Evolutionary conservation across 108 stramenopile genomes (phyloP), one percentile per base, ranked within the genome.

Genomic region (Cyclotella kingstonii): DNA sequence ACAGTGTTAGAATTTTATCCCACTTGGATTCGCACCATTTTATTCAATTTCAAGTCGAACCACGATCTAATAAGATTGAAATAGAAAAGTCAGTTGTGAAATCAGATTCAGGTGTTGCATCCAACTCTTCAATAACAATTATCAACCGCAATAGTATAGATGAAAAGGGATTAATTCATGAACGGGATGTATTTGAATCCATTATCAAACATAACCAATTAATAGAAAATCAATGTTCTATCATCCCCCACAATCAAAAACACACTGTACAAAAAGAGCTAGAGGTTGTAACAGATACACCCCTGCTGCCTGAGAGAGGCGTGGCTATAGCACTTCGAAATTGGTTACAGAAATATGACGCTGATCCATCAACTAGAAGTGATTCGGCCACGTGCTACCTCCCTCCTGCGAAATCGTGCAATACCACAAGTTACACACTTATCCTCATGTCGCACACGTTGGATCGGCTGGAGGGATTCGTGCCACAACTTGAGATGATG

Each of bases 391-490:
- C 49, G n/a, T 77, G 76, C 36, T 62, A 77, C 41, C 40, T 75
- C 7, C 78, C 78, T n/a, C 78, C 78, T 5, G 11, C 62, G 21
- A 72, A 54, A 45, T 74, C 68, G 15, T 79, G 78, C 29, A 34
- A 79, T 22, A 38, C 48, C 0, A 56, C 73, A 56, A 79, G 60
- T 8, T 79, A 70, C 67, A 67, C 73, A 18, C 68, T 79, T 17
- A 64, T 79, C 17, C 63, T 79, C 38, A 79, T 79, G 78, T 69
- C 68, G 27, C 73, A 79, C 54, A 70, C 73, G 19, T 69, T 73
- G n/a, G 78, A 73, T 46, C 73, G 78, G 21, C 56, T 79, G n/a
- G 43, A 69, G 36, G 57, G 42, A 28, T 70, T 79, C 33, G 70
- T 72, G 70, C 60, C 52, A 25, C 70, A 68, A 50, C 30, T 74